phyloP scores from a whole-genome alignment of 768 basidiomycete genomes.

The Naganishia vishniacii region DNA sequence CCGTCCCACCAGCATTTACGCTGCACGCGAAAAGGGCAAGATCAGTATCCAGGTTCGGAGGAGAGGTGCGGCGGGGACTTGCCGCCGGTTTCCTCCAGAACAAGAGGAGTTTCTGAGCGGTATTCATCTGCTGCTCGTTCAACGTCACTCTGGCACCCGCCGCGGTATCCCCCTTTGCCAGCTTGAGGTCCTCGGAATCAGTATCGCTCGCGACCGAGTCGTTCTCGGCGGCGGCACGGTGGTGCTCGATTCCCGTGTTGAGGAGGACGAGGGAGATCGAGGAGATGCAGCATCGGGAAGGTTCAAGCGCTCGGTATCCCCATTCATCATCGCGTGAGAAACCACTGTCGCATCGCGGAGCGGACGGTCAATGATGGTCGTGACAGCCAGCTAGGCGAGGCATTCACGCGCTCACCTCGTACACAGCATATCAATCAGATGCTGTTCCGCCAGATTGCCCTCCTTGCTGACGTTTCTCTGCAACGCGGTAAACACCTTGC shows the following conservation, averaged over 20 bases:
- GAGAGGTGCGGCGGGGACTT: constrained; percentile 49
- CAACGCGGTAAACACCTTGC: constrained; percentile 91
- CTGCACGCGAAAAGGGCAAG: constrained; percentile 52
- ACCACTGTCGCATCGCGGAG: constrained; percentile 57
- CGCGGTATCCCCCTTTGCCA: constrained; percentile 29
- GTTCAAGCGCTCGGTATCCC: constrained; percentile 95
- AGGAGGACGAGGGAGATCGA: constrained; percentile 95
- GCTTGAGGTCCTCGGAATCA: constrained; percentile 15
- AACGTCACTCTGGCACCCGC: constrained; percentile 60
- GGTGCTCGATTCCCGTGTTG: constrained; percentile 89
- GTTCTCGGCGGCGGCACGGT: background rate
- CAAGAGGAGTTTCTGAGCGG: constrained; percentile 88
- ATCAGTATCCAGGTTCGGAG: background rate
- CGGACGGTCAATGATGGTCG: too few relatives aligned
- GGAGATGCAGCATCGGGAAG: constrained; percentile 92
- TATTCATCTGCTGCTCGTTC: constrained; percentile 89
- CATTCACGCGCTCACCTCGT: too few relatives aligned
- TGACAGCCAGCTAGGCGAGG: too few relatives aligned
- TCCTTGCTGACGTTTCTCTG: constrained; percentile 99
- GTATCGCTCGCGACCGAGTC: background rate
- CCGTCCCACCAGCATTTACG: constrained; percentile 99
- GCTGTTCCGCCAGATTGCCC: constrained; percentile 97
- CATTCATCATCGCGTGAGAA: constrained; percentile 96
- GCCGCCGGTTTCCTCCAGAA: constrained; percentile 99
- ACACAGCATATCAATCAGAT: constrained; percentile 99